These are phyloP conservation scores for Pelagomonas calceolata DNA, from an alignment of 108 stramenopile species.

Conservation along the genomic window DNA sequence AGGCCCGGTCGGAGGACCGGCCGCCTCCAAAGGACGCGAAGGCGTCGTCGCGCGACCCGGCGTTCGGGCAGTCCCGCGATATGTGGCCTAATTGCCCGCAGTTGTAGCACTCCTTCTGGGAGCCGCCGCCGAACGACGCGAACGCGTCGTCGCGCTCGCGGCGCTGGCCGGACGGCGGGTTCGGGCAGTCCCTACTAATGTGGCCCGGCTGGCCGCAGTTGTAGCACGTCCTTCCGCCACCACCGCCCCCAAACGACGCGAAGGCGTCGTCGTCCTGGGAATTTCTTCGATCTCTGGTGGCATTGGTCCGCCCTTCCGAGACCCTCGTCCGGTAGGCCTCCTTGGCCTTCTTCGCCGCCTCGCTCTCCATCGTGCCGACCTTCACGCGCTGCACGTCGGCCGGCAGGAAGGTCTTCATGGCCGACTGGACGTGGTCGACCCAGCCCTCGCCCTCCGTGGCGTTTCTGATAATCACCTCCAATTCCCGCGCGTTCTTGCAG, in stretches of 20 bases:
- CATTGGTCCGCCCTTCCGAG: neutral
- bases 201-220: constrained; percentile 23
- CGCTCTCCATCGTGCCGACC: neutral
- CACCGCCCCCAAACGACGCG: constrained; percentile 3
- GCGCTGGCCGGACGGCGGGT: constrained; percentile 4
- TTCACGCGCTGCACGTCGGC: neutral
- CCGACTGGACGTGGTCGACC: neutral
- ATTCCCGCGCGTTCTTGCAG: neutral
- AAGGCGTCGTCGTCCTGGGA: neutral
- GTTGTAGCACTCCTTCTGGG: constrained; percentile 19
- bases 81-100: constrained; percentile 20
- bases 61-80: constrained; percentile 18
- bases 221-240: constrained; percentile 21
- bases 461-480: neutral
- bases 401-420: neutral
- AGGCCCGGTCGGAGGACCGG: neutral
- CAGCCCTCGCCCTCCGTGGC: neutral
- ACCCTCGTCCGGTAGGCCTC: neutral
- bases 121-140: constrained; percentile 7
- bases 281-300: too few relatives aligned
- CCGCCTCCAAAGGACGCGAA: too few relatives aligned
- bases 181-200: constrained; percentile 19
- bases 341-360: neutral
- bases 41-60: constrained; percentile 3
- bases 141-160: neutral